Conservation (phyloP, 768 basidiomycete genomes). For the Boletales sp. region DNA sequence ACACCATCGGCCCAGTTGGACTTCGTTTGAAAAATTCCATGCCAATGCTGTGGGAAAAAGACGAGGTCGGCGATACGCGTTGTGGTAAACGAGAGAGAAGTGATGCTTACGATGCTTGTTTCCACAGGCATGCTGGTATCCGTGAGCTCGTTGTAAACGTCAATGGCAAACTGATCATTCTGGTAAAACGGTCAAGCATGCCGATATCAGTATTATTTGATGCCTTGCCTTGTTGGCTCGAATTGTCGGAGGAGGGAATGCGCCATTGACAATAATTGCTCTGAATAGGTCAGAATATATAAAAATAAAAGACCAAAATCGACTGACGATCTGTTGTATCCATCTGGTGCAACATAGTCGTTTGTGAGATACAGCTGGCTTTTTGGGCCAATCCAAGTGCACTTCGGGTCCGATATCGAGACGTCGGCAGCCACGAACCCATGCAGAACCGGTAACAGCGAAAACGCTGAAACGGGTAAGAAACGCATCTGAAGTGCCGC, state of each 20-base stretch:
- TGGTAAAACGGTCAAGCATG: conserved; percentile 7
- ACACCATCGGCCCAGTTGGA: conserved; percentile 26
- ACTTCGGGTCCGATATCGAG: background rate
- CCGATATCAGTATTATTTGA: no score
- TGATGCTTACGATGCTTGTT: conserved; percentile 36
- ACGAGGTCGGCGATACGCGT: conserved; percentile 5
- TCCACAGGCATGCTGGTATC: conserved; percentile 44
- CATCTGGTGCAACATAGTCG: conserved; percentile 39
- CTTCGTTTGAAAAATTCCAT: conserved; percentile 22
- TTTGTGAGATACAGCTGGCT: conserved; percentile 34
- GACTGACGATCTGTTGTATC: conserved; percentile 35
- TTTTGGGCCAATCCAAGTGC: conserved; percentile 10
- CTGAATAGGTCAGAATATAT: conserved; percentile 14
- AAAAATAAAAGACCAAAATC: background rate
- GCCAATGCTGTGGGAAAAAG: conserved; percentile 21
- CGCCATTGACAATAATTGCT: conserved; percentile 38
- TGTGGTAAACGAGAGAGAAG: conserved; percentile 1
- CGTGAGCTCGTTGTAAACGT: conserved; percentile 41
- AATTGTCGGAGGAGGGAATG: conserved; percentile 44
- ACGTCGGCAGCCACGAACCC: background rate
- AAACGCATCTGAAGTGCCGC: background rate
- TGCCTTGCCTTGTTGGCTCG: conserved; percentile 31
- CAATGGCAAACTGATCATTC: conserved; percentile 36
- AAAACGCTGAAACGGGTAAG: background rate
- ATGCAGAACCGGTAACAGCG: background rate